phyloP scores from a whole-genome alignment of 768 basidiomycete genomes.

The Tulasnella sp. region DNA sequence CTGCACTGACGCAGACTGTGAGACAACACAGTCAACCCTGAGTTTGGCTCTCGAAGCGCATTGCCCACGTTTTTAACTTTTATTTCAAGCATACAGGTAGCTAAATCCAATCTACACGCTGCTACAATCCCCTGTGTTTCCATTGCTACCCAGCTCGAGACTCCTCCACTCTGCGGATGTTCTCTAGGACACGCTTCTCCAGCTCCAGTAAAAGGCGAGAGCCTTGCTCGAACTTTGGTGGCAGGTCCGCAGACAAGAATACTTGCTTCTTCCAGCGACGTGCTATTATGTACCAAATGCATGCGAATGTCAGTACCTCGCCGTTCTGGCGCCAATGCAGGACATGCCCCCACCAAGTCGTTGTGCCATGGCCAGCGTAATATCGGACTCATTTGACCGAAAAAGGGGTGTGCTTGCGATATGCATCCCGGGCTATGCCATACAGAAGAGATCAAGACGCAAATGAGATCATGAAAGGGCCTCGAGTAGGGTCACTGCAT shows the following conservation, averaged over 20 bases:
- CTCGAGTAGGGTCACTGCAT: background rate
- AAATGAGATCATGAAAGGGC: no score
- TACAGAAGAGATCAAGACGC: no score
- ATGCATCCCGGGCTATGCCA: slow-evolving; percentile 21
- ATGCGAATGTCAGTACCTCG: background rate
- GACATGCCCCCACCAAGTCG: slow-evolving; percentile 51
- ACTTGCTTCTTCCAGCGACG: slow-evolving; percentile 55
- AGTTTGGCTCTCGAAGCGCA: no score
- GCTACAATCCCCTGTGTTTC: no score
- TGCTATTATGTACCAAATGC: slow-evolving; percentile 33
- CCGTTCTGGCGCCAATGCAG: background rate
- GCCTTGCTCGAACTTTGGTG: slow-evolving; percentile 36
- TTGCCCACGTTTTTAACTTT: no score
- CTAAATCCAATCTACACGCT: no score
- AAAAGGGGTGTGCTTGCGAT: slow-evolving; percentile 53
- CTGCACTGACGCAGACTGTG: background rate
- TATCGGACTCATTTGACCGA: slow-evolving; percentile 49
- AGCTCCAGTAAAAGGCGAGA: slow-evolving; percentile 41
- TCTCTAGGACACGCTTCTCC: slow-evolving; percentile 49
- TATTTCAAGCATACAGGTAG: no score
- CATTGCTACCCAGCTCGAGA: no score
- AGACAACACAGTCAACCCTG: background rate
- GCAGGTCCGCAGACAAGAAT: slow-evolving; percentile 60
- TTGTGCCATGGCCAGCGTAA: slow-evolving; percentile 63
- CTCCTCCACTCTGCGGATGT: slow-evolving; percentile 32